A percentile compares a stretch with the other conserved stretches of the same genome.
Evolutionary conservation across 345 rosid species (phyloP).

Genomic region (Diplotaxis tenuifolia): DNA sequence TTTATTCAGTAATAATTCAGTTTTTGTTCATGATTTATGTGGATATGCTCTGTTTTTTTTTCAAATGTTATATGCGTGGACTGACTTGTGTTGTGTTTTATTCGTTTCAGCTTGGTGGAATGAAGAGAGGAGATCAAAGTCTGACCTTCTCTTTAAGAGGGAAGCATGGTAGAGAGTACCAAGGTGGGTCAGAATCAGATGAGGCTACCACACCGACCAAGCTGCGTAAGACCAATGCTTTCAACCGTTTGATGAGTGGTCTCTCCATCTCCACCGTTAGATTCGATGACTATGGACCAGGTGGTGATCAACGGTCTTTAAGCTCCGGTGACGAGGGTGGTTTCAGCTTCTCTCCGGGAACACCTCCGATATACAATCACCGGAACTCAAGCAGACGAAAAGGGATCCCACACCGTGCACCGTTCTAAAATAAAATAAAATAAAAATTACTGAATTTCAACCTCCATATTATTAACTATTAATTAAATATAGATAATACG

Average conservation of each 20-base stretch:
- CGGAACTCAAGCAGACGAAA: slow-evolving; percentile 73
- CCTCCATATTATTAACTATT: slow-evolving; percentile 18
- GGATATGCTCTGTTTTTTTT: slow-evolving; percentile 11
- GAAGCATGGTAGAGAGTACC: slow-evolving; percentile 53
- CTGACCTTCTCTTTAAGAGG: slow-evolving; percentile 57
- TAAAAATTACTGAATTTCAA: slow-evolving; percentile 13
- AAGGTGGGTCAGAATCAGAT: slow-evolving; percentile 72
- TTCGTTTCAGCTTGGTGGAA: slow-evolving; percentile 65
- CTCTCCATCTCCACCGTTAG: slow-evolving; percentile 44
- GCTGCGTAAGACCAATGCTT: slow-evolving; percentile 56
- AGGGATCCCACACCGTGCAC: slow-evolving; percentile 89
- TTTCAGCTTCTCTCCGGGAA: slow-evolving; percentile 53
- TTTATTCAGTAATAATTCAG: not conserved
- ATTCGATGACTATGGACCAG: slow-evolving; percentile 26
- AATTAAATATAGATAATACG: slow-evolving; percentile 21
- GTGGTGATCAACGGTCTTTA: slow-evolving; percentile 37
- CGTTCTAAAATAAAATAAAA: slow-evolving; percentile 36
- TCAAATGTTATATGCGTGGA: not conserved
- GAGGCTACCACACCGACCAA: slow-evolving; percentile 71
- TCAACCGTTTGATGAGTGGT: slow-evolving; percentile 64
- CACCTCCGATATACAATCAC: slow-evolving; percentile 61
- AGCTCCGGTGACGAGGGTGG: slow-evolving; percentile 70
- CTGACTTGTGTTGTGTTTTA: slow-evolving; percentile 7
- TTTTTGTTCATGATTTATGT: slow-evolving; percentile 7
- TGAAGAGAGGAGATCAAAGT: slow-evolving; percentile 63